Conservation (phyloP, 805 yeast genomes). For the Martiniozyma abietophila region DNA sequence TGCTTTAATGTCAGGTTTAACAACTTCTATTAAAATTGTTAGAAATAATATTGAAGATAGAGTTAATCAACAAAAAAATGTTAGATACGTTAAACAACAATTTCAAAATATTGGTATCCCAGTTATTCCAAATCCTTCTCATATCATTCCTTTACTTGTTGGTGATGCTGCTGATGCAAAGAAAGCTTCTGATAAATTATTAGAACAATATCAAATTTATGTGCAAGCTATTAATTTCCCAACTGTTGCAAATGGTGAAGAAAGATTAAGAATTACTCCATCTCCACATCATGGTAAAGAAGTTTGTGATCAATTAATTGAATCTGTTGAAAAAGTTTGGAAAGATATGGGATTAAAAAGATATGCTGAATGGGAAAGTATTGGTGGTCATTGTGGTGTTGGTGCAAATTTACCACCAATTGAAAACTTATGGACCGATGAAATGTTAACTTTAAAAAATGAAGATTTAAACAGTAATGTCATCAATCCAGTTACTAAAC, state of each 20-base stretch:
- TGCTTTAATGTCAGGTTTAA: conserved; percentile 93
- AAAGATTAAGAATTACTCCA: conserved; percentile 95
- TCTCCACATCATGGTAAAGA: conserved; percentile 91
- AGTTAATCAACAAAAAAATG: conserved; percentile 74
- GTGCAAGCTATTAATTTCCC: conserved; percentile 99
- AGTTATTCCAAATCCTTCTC: conserved; percentile 95
- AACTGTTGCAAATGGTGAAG: conserved; percentile 92
- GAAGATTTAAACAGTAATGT: conserved; percentile 60
- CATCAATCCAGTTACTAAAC: conserved; percentile 48
- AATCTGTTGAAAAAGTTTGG: conserved; percentile 76
- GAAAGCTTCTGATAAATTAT: conserved; percentile 78
- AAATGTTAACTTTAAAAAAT: conserved; percentile 58
- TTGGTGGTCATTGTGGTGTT: conserved; percentile 90
- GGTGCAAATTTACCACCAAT: conserved; percentile 45
- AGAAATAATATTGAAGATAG: conserved; percentile 71
- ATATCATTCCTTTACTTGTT: conserved; percentile 88
- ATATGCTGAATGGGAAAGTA: conserved; percentile 62
- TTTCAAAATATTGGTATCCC: conserved; percentile 74
- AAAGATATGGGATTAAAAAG: conserved; percentile 64
- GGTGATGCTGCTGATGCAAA: conserved; percentile 94
- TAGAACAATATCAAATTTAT: conserved; percentile 77
- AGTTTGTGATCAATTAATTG: conserved; percentile 64
- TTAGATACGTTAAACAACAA: conserved; percentile 72
- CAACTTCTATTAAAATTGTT: conserved; percentile 78
- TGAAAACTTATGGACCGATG: conserved; percentile 81